phyloP scores from a whole-genome alignment of 768 basidiomycete species.

The Tylopilus sp. region DNA sequence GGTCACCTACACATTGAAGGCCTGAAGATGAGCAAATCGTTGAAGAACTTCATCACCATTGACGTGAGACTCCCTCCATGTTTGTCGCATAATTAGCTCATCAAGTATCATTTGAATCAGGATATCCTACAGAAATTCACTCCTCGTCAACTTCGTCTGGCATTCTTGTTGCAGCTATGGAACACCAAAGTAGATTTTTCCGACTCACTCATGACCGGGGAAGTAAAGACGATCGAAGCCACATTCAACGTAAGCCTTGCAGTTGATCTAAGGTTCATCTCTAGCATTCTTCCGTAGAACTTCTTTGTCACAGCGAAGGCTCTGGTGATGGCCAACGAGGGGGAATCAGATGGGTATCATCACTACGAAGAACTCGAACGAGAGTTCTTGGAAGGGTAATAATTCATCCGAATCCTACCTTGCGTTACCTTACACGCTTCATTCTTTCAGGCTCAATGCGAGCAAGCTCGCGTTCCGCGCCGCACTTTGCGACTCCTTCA shows the following conservation, averaged over 20 bases:
- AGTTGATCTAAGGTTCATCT: neutral
- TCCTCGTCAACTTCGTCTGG: constrained; percentile 84
- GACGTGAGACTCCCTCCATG: constrained; percentile 51
- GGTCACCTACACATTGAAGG: constrained; percentile 98
- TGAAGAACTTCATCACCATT: constrained; percentile 99
- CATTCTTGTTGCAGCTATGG: constrained; percentile 91
- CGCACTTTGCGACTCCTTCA: constrained; percentile 95
- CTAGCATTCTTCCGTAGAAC: constrained; percentile 53
- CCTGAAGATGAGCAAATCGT: constrained; percentile 97
- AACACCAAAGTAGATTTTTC: constrained; percentile 93
- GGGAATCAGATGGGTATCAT: constrained; percentile 57
- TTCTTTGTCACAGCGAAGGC: constrained; percentile 91
- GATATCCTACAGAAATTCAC: constrained; percentile 83
- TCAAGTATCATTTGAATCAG: constrained; percentile 38
- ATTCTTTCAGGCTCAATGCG: constrained; percentile 56
- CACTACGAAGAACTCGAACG: constrained; percentile 65
- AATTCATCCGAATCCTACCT: neutral
- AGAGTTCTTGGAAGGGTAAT: constrained; percentile 63
- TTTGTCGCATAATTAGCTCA: neutral
- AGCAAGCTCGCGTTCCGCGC: constrained; percentile 76
- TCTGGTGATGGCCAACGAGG: constrained; percentile 51
- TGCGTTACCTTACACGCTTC: constrained; percentile 10
- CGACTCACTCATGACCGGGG: constrained; percentile 81
- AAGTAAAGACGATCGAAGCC: constrained; percentile 81
- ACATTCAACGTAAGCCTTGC: constrained; percentile 70